Evolutionary conservation across 768 basidiomycete species (phyloP), one percentile per base, ranked within the genome.

Genomic region (Asterophora parasitica): DNA sequence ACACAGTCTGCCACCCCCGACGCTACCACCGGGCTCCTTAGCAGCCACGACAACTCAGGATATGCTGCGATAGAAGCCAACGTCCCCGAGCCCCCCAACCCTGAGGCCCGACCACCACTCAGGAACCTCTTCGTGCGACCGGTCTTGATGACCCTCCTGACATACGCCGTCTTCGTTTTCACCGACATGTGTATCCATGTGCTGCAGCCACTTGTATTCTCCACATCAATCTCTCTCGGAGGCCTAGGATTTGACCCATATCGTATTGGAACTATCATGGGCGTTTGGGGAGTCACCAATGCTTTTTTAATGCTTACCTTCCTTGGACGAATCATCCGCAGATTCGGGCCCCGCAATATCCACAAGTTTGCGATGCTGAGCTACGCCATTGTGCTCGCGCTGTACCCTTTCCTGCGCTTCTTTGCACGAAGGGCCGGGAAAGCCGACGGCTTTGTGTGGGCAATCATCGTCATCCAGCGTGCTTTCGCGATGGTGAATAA

Each of bases 191-290:
- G 58, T 10, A 56, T 60, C 42, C 54, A 59, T 28, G 60, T 57
- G 17, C 55, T 69, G 15, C 40, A 61, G 11, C 63, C 65, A 3
- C 61, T 69, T 36, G 53, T 69, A 44, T 67, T 60, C 47, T 75
- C 78, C 20, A 80, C 80, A 0, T 77, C 84, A 1, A 61, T 77
- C 38, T 58, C 61, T 5, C 59, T 73, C 3, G 82, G 83, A 12
- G 83, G 82, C 0, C 70, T 83, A 16, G 79, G 79, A 10, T 63
- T 82, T 31, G 60, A 70, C 26, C 74, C 81, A 3, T 70, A 70
- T 16, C 55, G 58, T 5, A 83, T 85, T 20, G 83, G 83, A 10
- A 62, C 66, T 12, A 74, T 80, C 42, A 67, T 81, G 46, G 71
- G 76, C 8, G 46, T 61, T 1, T 77, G 70, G 49, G 82, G 82